These are phyloP conservation scores for Blastobotrys aristatus DNA, from an alignment of 1,139 yeast genomes.

Conservation along the genomic window DNA sequence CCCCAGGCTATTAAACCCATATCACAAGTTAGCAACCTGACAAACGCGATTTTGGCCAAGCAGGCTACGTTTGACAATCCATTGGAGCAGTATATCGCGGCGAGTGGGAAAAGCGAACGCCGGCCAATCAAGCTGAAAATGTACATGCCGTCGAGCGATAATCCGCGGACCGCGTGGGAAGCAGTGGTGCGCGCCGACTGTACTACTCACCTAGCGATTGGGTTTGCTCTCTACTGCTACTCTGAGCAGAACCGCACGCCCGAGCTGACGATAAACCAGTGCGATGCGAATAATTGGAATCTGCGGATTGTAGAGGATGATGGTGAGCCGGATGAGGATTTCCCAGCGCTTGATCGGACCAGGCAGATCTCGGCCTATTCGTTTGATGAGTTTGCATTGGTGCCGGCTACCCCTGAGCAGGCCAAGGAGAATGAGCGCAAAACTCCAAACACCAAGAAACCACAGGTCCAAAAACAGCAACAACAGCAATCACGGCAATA, in stretches of 20 bases:
- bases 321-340: conserved; percentile 45
- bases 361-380: conserved; percentile 39
- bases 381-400: conserved; percentile 44
- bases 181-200: conserved; percentile 38
- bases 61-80: conserved; percentile 35
- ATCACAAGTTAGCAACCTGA: conserved; percentile 23
- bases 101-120: conserved; percentile 37
- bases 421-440: conserved; percentile 31
- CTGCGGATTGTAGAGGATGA: conserved; percentile 43
- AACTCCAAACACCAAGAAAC: conserved; percentile 30
- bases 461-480: neutral
- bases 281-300: conserved; percentile 40
- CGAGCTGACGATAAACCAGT: conserved; percentile 28
- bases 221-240: conserved; percentile 38
- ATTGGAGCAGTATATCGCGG: conserved; percentile 38
- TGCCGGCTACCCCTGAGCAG: conserved; percentile 37
- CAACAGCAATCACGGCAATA: neutral
- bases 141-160: conserved; percentile 36
- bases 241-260: conserved; percentile 31
- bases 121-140: conserved; percentile 35
- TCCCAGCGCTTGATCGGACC: conserved; percentile 42
- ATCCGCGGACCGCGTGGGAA: conserved; percentile 34
- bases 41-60: conserved; percentile 30
- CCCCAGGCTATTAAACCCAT: conserved; percentile 9
- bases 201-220: conserved; percentile 40